These are phyloP conservation scores for Pyrenochaeta sp. DNA, from an alignment of 2,329 filamentous ascomycete genomes.

Conservation along the genomic window DNA sequence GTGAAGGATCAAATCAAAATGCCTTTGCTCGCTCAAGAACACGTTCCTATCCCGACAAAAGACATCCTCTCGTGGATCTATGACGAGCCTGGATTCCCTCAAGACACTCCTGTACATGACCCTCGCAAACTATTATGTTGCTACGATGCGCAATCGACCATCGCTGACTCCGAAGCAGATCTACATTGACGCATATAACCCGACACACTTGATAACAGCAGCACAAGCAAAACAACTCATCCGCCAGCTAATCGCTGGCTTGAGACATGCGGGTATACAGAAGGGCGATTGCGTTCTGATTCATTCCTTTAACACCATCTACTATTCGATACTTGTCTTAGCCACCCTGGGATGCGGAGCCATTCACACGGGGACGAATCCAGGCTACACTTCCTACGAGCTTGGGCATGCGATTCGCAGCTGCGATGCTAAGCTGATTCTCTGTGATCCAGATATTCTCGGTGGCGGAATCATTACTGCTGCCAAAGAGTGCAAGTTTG, in stretches of 20 bases:
- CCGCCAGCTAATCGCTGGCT: slow-evolving; percentile 59
- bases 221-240: slow-evolving; percentile 55
- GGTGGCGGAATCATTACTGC: slow-evolving; percentile 24
- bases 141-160: neutral
- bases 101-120: slow-evolving; percentile 1
- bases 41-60: slow-evolving; percentile 13
- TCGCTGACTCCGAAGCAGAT: slow-evolving; percentile 44
- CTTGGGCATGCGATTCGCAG: slow-evolving; percentile 46
- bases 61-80: slow-evolving; percentile 22
- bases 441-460: slow-evolving; percentile 44
- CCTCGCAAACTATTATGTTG: neutral
- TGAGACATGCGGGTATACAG: slow-evolving; percentile 56
- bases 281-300: slow-evolving; percentile 60
- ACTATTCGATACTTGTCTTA: slow-evolving; percentile 33
- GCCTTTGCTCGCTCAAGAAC: slow-evolving; percentile 25
- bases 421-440: slow-evolving; percentile 43
- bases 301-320: slow-evolving; percentile 63
- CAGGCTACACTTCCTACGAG: slow-evolving; percentile 45
- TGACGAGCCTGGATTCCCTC: slow-evolving; percentile 13
- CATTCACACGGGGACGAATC: slow-evolving; percentile 50
- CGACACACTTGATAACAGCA: slow-evolving; percentile 55
- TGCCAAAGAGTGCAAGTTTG: slow-evolving; percentile 16
- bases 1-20: too few species aligned
- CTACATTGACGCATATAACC: slow-evolving; percentile 59
- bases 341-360: slow-evolving; percentile 43